Evolutionary conservation across 2,329 filamentous ascomycete species (phyloP), one percentile per base, ranked within the genome.

Genomic region (Sporothrix curviconia): DNA sequence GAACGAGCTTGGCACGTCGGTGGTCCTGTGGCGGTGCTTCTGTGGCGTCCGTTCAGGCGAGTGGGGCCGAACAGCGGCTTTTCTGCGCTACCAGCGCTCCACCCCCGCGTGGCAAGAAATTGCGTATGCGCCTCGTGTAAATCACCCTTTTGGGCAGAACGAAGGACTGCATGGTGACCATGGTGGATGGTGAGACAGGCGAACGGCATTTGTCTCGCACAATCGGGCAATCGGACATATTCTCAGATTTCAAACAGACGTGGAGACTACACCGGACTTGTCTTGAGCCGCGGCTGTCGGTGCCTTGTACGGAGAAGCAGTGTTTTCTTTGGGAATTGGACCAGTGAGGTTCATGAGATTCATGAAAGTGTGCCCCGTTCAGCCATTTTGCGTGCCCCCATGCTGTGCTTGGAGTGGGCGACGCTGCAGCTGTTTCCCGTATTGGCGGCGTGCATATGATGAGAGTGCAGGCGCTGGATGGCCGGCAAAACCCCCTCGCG

Each of bases 21-120:
- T 19, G 5, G 15, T 15, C 1, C 7, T 51, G 49, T 51, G 49
- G 49, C 49, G 37, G 49, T 37, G 36, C 36, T 3, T 39, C n/a
- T n/a, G 49, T 51, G 49, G 49, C 49, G 49, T 51, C 34, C 6
- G 14, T 7, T 51, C 12, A 32, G 28, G 3, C 8, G 19, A 32
- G 4, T 15, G 12, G 28, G 12, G 7, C 37, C 37, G n/a, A 17
- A 7, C 17, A 40, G n/a, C 36, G 6, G 1, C 11, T 42, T 42
- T 22, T 12, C 14, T 5, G 42, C 19, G 17, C 44, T 8, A 14
- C n/a, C 22, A 30, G 9, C 36, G 22, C 34, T 51, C 34, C 49
- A 51, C 49, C 49, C 47, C 47, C 49, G 49, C 34, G 34, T 51
- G 19, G 22, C 34, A 39, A n/a, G n/a, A 24, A 39, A 49, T 34